Percentiles rank a stretch among this genome's conserved stretches.
These are phyloP conservation scores for Fusarium metavorans DNA, from an alignment of 2,329 filamentous ascomycete genomes.

Conservation along the genomic window DNA sequence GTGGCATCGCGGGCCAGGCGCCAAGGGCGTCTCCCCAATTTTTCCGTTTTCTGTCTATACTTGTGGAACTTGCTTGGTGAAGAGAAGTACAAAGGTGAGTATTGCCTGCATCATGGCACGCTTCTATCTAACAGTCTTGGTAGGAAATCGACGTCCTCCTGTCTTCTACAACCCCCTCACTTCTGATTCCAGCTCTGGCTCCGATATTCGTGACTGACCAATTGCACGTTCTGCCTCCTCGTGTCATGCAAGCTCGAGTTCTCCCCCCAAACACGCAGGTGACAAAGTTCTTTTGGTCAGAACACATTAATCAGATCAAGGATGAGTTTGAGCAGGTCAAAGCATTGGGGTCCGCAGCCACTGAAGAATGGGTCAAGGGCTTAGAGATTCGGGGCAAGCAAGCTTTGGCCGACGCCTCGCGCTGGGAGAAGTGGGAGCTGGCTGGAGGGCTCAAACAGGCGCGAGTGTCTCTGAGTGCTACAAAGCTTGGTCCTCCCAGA, in stretches of 20 bases:
- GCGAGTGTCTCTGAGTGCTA: conserved; percentile 38
- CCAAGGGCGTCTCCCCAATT: conserved; percentile 69
- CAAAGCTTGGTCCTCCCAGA: conserved; percentile 1
- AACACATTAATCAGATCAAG: conserved; percentile 72
- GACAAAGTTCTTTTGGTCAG: conserved; percentile 74
- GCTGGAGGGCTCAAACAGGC: conserved; percentile 57
- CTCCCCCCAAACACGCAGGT: conserved; percentile 62
- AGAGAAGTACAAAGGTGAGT: conserved; percentile 74
- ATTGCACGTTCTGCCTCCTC: conserved; percentile 69
- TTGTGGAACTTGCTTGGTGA: conserved; percentile 75
- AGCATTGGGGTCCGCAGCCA: conserved; percentile 73
- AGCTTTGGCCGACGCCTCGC: conserved; percentile 69
- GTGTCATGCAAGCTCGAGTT: conserved; percentile 64
- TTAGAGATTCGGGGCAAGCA: conserved; percentile 73
- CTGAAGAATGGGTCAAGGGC: conserved; percentile 85
- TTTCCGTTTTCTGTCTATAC: conserved; percentile 78
- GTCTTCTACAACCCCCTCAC: conserved; percentile 68
- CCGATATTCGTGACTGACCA: conserved; percentile 74
- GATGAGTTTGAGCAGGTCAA: conserved; percentile 73
- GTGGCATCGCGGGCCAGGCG: conserved; percentile 72
- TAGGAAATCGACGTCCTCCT: conserved; percentile 79
- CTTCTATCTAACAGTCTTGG: conserved; percentile 36
- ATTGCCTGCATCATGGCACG: conserved; percentile 29
- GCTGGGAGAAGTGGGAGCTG: conserved; percentile 81
- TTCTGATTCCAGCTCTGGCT: conserved; percentile 76